Evolutionary conservation across 176 grass and related monocot genomes (phyloP), one percentile per base, ranked within the genome.

Genomic region (Pontederia crassipes): DNA sequence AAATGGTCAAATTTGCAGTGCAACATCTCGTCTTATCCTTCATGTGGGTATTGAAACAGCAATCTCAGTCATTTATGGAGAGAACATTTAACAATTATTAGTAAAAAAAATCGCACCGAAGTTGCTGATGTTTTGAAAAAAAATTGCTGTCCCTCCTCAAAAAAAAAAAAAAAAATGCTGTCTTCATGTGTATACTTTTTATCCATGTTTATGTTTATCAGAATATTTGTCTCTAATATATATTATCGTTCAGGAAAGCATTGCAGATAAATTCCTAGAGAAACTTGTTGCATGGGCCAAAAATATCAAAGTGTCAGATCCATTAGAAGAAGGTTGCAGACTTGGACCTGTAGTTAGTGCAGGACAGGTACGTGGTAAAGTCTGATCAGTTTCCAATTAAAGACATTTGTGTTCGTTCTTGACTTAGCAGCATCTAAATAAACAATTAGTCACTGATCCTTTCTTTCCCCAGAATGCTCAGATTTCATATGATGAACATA

Each of bases 1-100:
- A 54, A 98, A 89, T 69, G 93, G 93, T 70, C 93, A 98, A 74
- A 98, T 98, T 69, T 98, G 93, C 79, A 98, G 93, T 68, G 93
- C 93, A 68, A 98, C 93, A 58, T 98, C 93, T 54, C 93, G 93
- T 28, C 88, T 98, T 79, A 59, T 98, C 72, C 62, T 98, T 50
- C 93, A 98, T 83, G 93, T 98, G 86, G 85, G 76, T 76, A 28
- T 61, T 9, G 4, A 47, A 8, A n/a, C 17, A 62, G 10, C 8
- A 50, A 14, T 50, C 7, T 12, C 62, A 2, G 13, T 8, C 45
- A 10, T 45, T 17, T 16, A 0, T 62, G 1, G 4, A 1, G 5
- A 49, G 27, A 65, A 17, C 17, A 2, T 27, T 49, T 14, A 13
- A 40, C 6, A 40, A 40, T 40, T 40, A 40, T 40, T 40, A 7